Base-by-base conservation (phyloP, 2,329 filamentous ascomycete genomes). In the Blumeriella jaapii region DNA sequence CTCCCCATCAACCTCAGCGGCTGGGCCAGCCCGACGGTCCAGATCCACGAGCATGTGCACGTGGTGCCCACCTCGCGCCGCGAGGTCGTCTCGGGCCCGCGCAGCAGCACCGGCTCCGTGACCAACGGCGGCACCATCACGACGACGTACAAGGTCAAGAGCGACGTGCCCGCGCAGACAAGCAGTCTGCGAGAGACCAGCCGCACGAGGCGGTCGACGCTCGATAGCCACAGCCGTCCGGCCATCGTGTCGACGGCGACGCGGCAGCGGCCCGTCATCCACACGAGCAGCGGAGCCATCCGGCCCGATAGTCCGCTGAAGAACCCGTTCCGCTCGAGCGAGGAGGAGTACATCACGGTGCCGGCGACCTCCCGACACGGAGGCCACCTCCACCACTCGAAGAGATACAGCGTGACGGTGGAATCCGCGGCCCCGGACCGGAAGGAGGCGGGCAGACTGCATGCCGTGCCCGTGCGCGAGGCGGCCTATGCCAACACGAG, bases 311-410 rank as follows among this genome's bases (percentile, higher is more conserved):
- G 70, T 48, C 71, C 72, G 12, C 54, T 64, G 24, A 64, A 66
- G 43, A 68, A 74, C 36, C 56, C 66, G 4, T 67, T 69, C 54
- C 63, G 69, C 29, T 56, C 64, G 11, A 69, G 63, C 48, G 70
- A 75, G 24, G 63, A 68, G 19, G 54, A 60, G 20, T 72, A 71
- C 46, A 73, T 70, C 50, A 55, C 70, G 18, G 63, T 73, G 43
- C 72, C 72, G n/a, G 70, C 71, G 34, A 67, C 69, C 4, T 74
- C 72, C 18, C 63, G 65, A 36, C 67, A 65, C 52, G 57, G 63
- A 36, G 29, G 31, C 5, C 40, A 40, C 37, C n/a, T n/a, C n/a
- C 49, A 49, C 19, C 39, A 45, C 20, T 60, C 39, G 59, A 57
- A 59, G 35, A 54, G 45, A 29, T 68, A 69, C 45, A 68, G 64